Base-by-base conservation (phyloP, 2,329 filamentous ascomycete genomes). In the Xylogone sp. region DNA sequence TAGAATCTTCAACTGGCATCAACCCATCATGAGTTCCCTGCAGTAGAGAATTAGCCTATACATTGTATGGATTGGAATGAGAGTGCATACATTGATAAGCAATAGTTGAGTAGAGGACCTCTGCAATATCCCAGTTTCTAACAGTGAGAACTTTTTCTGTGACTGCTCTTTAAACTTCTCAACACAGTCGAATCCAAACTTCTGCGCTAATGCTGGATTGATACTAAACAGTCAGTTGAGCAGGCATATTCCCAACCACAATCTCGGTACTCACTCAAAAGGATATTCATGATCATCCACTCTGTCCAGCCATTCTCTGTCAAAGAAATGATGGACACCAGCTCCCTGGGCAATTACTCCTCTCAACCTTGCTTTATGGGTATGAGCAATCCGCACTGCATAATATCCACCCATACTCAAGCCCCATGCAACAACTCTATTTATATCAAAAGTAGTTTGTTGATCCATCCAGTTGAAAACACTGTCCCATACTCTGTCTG, bases 211-310 rank as follows among this genome's bases (percentile, higher is more conserved):
- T 8, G 78, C 76, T 1, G 78, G 75, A 19, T 73, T 74, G 50
- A 83, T 66, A 21, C 75, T 78, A 52, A 19, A 16, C 44, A 20
- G 46, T 46, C n/a, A 46, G 51, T 24, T 12, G n/a, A n/a, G n/a
- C n/a, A n/a, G n/a, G n/a, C 46, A 31, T 31, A 13, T 12, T 27
- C 5, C 24, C 24, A 27, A 27, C 24, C 31, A 12, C 20, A 42
- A 39, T 10, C 42, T 48, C 21, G 8, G 10, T 18, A 69, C 71
- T 67, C 55, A 76, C 71, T 68, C 58, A 58, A 85, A 86, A 1
- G 83, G 82, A 63, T 86, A 88, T 68, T 88, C 84, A 57, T 87
- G 83, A 19, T 81, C 77, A 56, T 87, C 82, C 0, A 79, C 82
- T 57, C 72, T 76, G 48, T 77, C 74, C 34, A 88, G 66, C 84